Conservation (phyloP, 2,329 filamentous ascomycete species). For the Fusarium sp. region DNA sequence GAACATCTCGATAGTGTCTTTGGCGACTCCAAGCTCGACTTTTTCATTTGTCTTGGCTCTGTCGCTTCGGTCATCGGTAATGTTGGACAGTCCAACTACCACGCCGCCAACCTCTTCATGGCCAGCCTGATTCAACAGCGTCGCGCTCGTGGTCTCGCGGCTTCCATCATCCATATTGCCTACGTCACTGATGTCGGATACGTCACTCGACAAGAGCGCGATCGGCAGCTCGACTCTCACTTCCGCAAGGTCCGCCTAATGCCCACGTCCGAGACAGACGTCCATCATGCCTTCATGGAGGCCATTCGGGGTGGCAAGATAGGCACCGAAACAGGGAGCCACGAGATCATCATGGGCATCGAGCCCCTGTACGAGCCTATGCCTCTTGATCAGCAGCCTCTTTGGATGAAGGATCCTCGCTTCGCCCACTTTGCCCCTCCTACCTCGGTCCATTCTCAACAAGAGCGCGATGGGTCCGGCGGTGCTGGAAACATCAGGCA, state of each 20-base stretch:
- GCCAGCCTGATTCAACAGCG: constrained; percentile 46
- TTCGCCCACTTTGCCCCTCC: background rate
- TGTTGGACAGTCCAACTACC: constrained; percentile 55
- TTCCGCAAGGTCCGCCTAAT: constrained; percentile 7
- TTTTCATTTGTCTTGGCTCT: constrained; percentile 60
- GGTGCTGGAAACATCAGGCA: background rate
- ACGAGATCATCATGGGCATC: constrained; percentile 5
- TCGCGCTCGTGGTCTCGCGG: constrained; percentile 53
- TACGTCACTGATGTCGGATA: constrained; percentile 15
- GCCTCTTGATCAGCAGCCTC: constrained; percentile 1
- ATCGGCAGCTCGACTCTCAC: constrained; percentile 42
- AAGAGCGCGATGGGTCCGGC: background rate
- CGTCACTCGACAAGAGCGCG: constrained; percentile 12
- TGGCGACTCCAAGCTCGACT: constrained; percentile 51
- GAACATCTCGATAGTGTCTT: constrained; percentile 53
- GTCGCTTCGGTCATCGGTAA: constrained; percentile 54
- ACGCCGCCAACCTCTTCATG: constrained; percentile 58
- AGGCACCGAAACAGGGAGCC: background rate
- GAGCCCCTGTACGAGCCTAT: constrained; percentile 2
- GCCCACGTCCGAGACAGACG: constrained; percentile 31
- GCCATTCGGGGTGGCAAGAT: background rate
- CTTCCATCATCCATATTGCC: constrained; percentile 56
- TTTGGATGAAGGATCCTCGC: constrained; percentile 6
- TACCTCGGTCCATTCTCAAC: background rate
- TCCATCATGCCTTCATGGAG: constrained; percentile 42